These are phyloP conservation scores for Coemansia sp. DNA, from an alignment of 192 early-diverging fungal species.

Conservation along the genomic window DNA sequence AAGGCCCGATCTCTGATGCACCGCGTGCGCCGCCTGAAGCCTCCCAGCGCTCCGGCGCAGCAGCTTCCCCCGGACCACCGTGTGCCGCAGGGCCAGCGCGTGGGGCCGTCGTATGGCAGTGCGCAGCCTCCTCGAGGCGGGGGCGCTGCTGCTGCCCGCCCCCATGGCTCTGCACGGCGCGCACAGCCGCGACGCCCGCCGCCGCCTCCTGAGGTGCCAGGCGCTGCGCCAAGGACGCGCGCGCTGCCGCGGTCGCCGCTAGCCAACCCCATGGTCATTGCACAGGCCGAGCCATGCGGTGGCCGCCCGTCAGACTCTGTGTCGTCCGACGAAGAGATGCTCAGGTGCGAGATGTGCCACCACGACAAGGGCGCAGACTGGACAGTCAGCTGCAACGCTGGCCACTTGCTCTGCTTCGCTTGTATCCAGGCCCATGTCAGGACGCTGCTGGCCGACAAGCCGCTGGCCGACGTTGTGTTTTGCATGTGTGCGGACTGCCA, in stretches of 20 bases:
- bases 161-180: background rate
- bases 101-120: background rate
- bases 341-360: constrained; percentile 27
- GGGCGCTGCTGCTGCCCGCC: background rate
- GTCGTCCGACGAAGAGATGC: constrained; percentile 38
- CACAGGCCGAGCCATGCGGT: background rate
- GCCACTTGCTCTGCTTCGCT: constrained; percentile 45
- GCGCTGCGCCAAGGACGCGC: constrained; percentile 19
- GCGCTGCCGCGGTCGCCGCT: constrained; percentile 51
- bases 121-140: no score
- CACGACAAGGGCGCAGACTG: constrained; percentile 38
- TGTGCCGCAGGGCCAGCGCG: background rate
- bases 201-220: background rate
- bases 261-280: constrained; percentile 30
- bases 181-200: background rate
- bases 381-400: constrained; percentile 28
- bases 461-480: constrained; percentile 7
- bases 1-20: constrained; percentile 40
- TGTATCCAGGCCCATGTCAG: constrained; percentile 48
- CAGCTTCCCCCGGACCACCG: no score
- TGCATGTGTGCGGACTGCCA: constrained; percentile 24
- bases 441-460: constrained; percentile 11
- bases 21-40: constrained; percentile 25
- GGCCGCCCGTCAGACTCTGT: background rate
- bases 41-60: no score